These are phyloP conservation scores for Umbilicaria muhlenbergii DNA, from an alignment of 495 filamentous ascomycete species.

Conservation along the genomic window DNA sequence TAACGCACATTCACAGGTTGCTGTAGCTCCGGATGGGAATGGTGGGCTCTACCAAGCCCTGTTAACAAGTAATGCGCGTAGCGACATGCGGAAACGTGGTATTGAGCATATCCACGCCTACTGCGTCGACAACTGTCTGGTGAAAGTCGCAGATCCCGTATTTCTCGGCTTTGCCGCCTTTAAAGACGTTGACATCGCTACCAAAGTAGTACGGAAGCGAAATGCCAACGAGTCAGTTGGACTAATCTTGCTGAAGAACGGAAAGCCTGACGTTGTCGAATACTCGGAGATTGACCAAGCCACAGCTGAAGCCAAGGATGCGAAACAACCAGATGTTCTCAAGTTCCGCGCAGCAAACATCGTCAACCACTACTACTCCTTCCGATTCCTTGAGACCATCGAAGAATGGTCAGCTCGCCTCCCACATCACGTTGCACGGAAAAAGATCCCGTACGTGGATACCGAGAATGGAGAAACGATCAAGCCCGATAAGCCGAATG, in stretches of 20 bases:
- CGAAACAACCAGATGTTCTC: conserved; percentile 65
- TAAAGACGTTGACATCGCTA: conserved; percentile 87
- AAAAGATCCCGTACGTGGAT: conserved; percentile 92
- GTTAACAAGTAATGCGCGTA: conserved; percentile 62
- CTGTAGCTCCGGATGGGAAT: conserved; percentile 96
- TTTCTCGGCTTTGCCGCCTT: conserved; percentile 89
- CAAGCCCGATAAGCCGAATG: conserved; percentile 89
- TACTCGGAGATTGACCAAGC: conserved; percentile 92
- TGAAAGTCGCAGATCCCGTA: conserved; percentile 87
- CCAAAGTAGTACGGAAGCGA: conserved; percentile 97
- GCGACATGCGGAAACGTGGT: conserved; percentile 75
- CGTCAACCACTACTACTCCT: conserved; percentile 99
- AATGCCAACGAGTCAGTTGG: conserved; percentile 94
- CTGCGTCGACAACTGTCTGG: conserved; percentile 98
- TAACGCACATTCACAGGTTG: conserved; percentile 33
- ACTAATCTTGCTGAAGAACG: conserved; percentile 86
- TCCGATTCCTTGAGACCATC: conserved; percentile 80
- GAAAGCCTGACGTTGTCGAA: conserved; percentile 94
- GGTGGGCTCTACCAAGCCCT: conserved; percentile 94
- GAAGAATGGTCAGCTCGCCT: conserved; percentile 71
- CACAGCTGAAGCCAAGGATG: conserved; percentile 76
- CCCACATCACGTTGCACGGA: conserved; percentile 88
- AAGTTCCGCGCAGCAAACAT: conserved; percentile 98
- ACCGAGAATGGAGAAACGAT: conserved; percentile 56
- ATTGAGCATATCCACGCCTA: conserved; percentile 95